phyloP scores from a whole-genome alignment of 2,329 filamentous ascomycete species.

The Fusarium sp. region DNA sequence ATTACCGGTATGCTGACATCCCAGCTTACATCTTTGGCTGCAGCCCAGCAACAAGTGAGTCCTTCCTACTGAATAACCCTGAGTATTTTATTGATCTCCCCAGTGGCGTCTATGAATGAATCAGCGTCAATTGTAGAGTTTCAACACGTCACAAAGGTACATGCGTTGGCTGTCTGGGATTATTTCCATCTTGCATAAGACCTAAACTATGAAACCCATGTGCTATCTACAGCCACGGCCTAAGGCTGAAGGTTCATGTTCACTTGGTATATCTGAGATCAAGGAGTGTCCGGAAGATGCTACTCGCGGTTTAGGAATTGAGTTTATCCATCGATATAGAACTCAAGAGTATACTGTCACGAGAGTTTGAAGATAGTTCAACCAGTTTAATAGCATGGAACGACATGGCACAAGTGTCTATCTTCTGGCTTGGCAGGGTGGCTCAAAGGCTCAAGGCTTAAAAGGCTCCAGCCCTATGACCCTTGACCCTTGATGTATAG shows the following conservation, averaged over 20 bases:
- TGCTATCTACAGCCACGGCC: neutral
- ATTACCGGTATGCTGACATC: neutral
- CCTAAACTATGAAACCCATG: neutral
- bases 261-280: neutral
- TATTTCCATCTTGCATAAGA: neutral
- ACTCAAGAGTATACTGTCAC: neutral
- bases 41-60: slow-evolving; percentile 2
- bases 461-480: no score
- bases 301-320: neutral
- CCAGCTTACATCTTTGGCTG: slow-evolving; percentile 1
- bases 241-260: rapidly evolving
- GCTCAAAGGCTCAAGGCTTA: neutral
- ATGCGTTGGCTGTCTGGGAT: slow-evolving; percentile 4
- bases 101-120: neutral
- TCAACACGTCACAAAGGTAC: neutral
- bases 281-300: neutral
- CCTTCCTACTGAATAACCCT: rapidly evolving
- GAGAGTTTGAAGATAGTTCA: neutral
- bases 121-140: neutral
- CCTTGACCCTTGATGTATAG: no score
- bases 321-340: neutral
- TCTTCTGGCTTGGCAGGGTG: neutral
- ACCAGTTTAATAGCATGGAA: neutral
- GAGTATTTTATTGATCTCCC: neutral
- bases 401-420: neutral